Evolutionary conservation across 2,329 filamentous ascomycete species (phyloP), one percentile per base, ranked within the genome.

Genomic region (Metarhizium rileyi): DNA sequence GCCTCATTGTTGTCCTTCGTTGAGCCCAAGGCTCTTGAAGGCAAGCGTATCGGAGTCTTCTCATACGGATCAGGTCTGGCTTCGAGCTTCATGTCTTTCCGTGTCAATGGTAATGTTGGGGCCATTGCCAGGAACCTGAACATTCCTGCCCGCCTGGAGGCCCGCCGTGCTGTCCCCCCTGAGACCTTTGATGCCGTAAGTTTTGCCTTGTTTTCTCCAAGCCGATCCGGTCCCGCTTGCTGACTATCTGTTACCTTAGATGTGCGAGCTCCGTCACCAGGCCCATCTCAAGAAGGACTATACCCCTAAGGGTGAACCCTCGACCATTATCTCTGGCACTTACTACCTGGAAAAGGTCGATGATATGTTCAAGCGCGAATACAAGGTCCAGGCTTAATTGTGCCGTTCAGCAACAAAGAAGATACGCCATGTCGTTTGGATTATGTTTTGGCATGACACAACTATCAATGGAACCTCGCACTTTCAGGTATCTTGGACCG

Each of bases 261-360:
- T 90, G 77, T 91, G 87, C 71, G 73, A 84, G 50, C 76, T 91
- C 58, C 85, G 87, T 65, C 86, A 93, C 72, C 79, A 89, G 70
- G 87, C 87, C 49, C 87, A 93, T 67, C 75, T 91, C 56, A 79
- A 90, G 75, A 91, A 90, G 75, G 73, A 81, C 72, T 93, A 80
- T 71, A 80, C 73, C 55, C 87, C 87, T 53, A 68, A 75, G 61
- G 87, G 87, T 51, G 81, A 81, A 48, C 63, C 75, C 26, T 84
- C 86, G 43, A 86, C 79, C 57, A 77, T 93, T 50, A 64, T 66
- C 53, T 70, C 77, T 52, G 84, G 81, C 52, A 81, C 82, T 22
- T 93, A 91, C 74, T 93, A 90, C 72, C 77, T 93, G 52, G 81
- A 80, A 63, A 82, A 84, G 66, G 78, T 93, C 44, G 87, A 93